These are phyloP conservation scores for Lentinula boryana DNA, from an alignment of 768 basidiomycete genomes.

Conservation along the genomic window DNA sequence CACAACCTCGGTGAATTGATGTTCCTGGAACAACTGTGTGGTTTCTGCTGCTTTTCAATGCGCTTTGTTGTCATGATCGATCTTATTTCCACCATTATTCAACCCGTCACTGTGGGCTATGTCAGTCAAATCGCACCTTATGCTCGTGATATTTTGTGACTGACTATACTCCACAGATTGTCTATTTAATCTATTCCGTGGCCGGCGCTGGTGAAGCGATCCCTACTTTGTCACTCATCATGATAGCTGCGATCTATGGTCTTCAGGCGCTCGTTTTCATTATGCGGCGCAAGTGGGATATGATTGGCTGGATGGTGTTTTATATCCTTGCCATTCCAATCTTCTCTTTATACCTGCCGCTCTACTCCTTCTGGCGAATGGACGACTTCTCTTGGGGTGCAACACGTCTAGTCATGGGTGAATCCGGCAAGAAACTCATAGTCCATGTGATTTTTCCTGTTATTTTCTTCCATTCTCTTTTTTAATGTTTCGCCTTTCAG, in stretches of 20 bases:
- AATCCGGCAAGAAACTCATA: slow-evolving; percentile 92
- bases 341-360: slow-evolving; percentile 88
- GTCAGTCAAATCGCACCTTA: slow-evolving; percentile 42
- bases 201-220: slow-evolving; percentile 59
- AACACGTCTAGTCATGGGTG: slow-evolving; percentile 89
- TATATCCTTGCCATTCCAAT: slow-evolving; percentile 93
- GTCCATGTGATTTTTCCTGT: slow-evolving; percentile 64
- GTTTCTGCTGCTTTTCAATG: slow-evolving; percentile 99
- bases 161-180: slow-evolving; percentile 50
- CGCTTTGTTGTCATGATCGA: slow-evolving; percentile 98
- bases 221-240: slow-evolving; percentile 78
- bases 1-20: slow-evolving; percentile 94
- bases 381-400: slow-evolving; percentile 97
- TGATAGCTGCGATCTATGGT: slow-evolving; percentile 94
- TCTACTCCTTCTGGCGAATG: slow-evolving; percentile 98
- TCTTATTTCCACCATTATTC: slow-evolving; percentile 78
- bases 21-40: slow-evolving; percentile 86
- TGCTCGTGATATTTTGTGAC: neutral
- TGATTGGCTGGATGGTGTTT: slow-evolving; percentile 97
- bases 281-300: slow-evolving; percentile 93
- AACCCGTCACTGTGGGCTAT: slow-evolving; percentile 85
- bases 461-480: neutral
- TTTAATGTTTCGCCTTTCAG: slow-evolving; percentile 30
- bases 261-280: slow-evolving; percentile 90
- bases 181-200: slow-evolving; percentile 81